These are phyloP conservation scores for Euphorbia celastroides DNA, from an alignment of 441 rosid species.

Conservation along the genomic window DNA sequence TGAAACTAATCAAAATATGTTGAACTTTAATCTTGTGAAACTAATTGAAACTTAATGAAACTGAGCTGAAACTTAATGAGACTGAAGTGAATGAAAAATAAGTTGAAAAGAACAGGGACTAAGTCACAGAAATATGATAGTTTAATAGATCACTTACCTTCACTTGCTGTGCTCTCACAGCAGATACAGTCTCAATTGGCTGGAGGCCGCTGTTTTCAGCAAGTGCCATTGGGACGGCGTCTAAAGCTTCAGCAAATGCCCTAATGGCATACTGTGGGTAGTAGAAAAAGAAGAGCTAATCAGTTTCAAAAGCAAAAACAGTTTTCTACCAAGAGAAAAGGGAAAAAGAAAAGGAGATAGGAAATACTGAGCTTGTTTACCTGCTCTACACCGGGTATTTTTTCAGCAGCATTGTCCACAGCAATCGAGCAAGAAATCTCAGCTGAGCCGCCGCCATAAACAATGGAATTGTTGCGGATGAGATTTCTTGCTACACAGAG, in stretches of 20 bases:
- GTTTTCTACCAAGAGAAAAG: neutral
- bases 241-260: slow-evolving; percentile 93
- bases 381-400: slow-evolving; percentile 91
- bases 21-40: too few relatives aligned
- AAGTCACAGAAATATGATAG: neutral
- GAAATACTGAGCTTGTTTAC: slow-evolving; percentile 21
- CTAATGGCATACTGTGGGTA: slow-evolving; percentile 82
- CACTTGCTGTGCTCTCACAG: slow-evolving; percentile 87
- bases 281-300: neutral
- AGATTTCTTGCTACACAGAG: slow-evolving; percentile 93
- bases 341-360: neutral
- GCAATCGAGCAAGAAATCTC: slow-evolving; percentile 92
- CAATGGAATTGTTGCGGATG: slow-evolving; percentile 87
- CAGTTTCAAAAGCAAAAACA: neutral
- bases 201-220: slow-evolving; percentile 97
- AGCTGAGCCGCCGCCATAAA: slow-evolving; percentile 95
- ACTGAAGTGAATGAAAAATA: too few relatives aligned
- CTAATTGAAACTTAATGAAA: too few relatives aligned
- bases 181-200: slow-evolving; percentile 90
- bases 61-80: too few relatives aligned
- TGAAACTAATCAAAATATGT: too few relatives aligned
- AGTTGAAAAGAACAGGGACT: too few relatives aligned
- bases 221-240: slow-evolving; percentile 86
- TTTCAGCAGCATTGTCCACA: slow-evolving; percentile 87
- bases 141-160: slow-evolving; percentile 40